These are phyloP conservation scores for Sugiyamaella pinicola DNA, from an alignment of 1,139 yeast species.

Conservation along the genomic window DNA sequence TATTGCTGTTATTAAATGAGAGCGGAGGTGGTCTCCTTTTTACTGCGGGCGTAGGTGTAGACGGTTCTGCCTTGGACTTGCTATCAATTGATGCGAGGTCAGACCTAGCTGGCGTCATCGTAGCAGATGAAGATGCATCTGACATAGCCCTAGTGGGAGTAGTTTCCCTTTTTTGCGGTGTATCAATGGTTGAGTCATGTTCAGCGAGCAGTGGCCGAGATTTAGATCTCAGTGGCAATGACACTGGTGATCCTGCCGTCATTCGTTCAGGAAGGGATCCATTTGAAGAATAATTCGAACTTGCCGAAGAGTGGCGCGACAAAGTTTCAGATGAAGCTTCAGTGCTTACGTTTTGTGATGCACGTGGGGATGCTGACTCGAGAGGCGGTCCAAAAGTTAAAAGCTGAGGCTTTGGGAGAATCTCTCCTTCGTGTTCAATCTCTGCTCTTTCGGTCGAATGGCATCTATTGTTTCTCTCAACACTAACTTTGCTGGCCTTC, in stretches of 20 bases:
- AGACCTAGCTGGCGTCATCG: not conserved
- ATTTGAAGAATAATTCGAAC: not conserved
- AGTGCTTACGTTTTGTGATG: not conserved
- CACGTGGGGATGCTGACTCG: not conserved
- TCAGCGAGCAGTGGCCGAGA: not conserved
- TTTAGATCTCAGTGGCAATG: not conserved
- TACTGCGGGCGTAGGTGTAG: not conserved
- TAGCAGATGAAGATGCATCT: not conserved
- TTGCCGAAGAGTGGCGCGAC: not conserved
- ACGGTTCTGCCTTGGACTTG: not conserved
- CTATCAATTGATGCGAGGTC: not conserved
- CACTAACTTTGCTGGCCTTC: constrained; percentile 9
- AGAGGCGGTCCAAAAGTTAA: not conserved
- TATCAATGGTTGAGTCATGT: not conserved
- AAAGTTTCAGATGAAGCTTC: not conserved
- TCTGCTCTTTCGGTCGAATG: not conserved
- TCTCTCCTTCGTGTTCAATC: not conserved
- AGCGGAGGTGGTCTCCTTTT: constrained; percentile 21
- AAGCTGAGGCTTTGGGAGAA: not conserved
- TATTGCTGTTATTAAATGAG: constrained; percentile 5
- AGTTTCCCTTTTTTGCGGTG: not conserved
- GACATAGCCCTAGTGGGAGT: not conserved
- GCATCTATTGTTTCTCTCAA: constrained; percentile 4
- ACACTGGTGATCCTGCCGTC: not conserved
- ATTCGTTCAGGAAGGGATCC: not conserved